phyloP scores from a whole-genome alignment of 75 land plant genomes.

The Pseudotsuga menziesii region DNA sequence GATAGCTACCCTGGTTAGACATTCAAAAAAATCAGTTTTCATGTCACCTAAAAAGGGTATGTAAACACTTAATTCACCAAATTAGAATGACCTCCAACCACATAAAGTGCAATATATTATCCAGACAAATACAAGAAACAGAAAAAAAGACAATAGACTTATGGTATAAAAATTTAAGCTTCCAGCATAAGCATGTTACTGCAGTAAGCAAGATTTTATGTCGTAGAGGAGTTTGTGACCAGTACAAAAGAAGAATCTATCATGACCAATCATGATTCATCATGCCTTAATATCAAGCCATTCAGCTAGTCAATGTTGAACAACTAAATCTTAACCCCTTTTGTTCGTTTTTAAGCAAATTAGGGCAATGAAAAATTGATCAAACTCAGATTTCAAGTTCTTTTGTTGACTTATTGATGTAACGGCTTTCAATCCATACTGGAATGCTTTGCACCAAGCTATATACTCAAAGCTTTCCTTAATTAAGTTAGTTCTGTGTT shows the following conservation, averaged over 20 bases:
- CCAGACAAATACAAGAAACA: background rate
- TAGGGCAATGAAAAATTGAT: background rate
- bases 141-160: background rate
- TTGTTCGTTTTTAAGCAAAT: background rate
- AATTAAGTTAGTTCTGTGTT: background rate
- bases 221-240: background rate
- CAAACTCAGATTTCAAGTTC: background rate
- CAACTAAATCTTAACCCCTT: no score
- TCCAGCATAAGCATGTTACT: background rate
- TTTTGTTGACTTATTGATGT: background rate
- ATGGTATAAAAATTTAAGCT: background rate
- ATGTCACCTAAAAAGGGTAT: background rate
- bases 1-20: conserved; percentile 54
- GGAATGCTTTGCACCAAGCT: background rate
- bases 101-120: background rate
- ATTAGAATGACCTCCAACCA: background rate
- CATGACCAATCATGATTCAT: background rate
- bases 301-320: no score
- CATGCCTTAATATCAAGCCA: no score
- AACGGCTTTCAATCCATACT: background rate
- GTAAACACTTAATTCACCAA: background rate
- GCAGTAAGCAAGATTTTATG: background rate
- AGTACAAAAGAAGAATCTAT: background rate
- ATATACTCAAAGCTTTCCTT: background rate
- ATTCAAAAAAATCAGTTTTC: conserved; percentile 7